phyloP scores from a whole-genome alignment of 805 yeast species.

The Wickerhamomyces bovis region DNA sequence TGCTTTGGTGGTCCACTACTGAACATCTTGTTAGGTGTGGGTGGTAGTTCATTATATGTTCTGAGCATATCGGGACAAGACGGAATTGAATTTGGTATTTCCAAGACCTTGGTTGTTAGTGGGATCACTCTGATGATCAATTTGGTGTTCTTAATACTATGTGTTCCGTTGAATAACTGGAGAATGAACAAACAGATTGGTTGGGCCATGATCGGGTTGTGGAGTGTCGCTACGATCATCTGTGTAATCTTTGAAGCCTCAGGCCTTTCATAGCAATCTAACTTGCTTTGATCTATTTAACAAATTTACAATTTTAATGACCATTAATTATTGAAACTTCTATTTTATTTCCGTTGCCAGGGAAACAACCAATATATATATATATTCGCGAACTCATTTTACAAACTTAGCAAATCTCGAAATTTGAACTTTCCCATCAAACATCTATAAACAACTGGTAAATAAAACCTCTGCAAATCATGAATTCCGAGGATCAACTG shows the following conservation, averaged over 20 bases:
- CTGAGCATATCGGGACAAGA: constrained; percentile 17
- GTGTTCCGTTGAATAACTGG: constrained; percentile 44
- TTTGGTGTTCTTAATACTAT: constrained; percentile 31
- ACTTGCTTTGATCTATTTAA: neutral
- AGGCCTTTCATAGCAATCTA: neutral
- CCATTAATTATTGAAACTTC: neutral
- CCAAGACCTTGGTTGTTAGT: constrained; percentile 32
- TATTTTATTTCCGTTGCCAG: neutral
- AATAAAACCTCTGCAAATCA: neutral
- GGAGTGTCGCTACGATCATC: constrained; percentile 19
- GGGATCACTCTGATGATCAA: constrained; percentile 35
- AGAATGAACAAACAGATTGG: constrained; percentile 38
- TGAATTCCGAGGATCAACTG: constrained; percentile 9
- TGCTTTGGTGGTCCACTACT: constrained; percentile 93
- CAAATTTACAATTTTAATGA: neutral
- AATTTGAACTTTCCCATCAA: too few relatives aligned
- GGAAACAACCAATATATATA: neutral
- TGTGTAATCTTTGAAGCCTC: constrained; percentile 19
- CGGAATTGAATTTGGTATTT: constrained; percentile 31
- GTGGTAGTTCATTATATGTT: constrained; percentile 57
- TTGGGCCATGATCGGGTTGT: constrained; percentile 19
- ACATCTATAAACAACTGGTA: neutral
- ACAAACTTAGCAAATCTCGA: neutral
- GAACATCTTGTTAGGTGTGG: constrained; percentile 73
- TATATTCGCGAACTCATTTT: neutral